Conservation (phyloP, 495 filamentous ascomycete genomes). For the Aspergillus indologenus region DNA sequence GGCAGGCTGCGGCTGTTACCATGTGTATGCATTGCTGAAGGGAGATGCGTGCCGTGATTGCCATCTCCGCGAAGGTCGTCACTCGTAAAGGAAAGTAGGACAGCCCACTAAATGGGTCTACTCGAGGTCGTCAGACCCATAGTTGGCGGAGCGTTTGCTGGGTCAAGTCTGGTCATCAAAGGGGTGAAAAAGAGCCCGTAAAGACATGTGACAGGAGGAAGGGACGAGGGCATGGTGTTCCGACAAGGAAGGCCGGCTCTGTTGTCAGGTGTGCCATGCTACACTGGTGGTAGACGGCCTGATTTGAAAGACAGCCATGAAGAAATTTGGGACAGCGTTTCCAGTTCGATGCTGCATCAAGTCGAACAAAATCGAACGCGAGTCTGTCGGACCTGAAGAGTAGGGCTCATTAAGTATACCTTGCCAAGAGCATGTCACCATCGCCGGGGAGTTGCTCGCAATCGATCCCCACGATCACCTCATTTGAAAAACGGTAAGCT, state of each 20-base stretch:
- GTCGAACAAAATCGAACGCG: neutral
- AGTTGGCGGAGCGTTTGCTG: neutral
- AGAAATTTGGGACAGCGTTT: neutral
- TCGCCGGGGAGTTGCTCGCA: slow-evolving; percentile 24
- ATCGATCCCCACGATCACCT: slow-evolving; percentile 39
- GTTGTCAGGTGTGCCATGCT: neutral
- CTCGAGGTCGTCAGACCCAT: neutral
- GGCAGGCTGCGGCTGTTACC: neutral
- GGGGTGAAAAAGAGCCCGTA: neutral
- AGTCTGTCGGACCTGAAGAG: neutral
- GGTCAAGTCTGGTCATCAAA: neutral
- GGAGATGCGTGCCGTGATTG: neutral
- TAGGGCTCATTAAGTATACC: slow-evolving; percentile 17
- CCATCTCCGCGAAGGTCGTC: neutral
- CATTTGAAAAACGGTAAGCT: slow-evolving; percentile 18
- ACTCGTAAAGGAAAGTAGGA: neutral
- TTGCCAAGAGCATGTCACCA: slow-evolving; percentile 33
- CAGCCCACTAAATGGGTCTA: neutral
- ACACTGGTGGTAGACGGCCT: neutral
- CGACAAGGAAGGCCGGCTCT: too few relatives aligned
- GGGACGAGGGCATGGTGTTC: too few relatives aligned
- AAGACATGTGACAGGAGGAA: neutral
- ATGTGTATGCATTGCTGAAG: neutral
- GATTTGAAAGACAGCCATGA: neutral
- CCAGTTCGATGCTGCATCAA: neutral